Conservation (phyloP, 306 rosid species). For the Rosa rugosa region DNA sequence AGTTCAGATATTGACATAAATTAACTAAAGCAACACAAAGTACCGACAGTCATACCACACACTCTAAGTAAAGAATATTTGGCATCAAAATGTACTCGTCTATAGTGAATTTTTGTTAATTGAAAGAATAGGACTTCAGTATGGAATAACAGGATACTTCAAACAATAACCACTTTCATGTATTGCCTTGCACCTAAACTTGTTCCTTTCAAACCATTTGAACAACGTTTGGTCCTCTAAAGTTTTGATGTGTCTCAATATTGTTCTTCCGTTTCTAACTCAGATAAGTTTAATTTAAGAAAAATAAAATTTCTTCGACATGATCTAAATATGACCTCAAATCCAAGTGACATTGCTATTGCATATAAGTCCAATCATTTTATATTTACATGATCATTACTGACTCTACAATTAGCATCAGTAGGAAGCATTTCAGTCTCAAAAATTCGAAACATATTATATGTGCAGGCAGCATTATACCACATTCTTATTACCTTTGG, state of each 20-base stretch:
- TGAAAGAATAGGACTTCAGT: neutral
- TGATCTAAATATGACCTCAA: neutral
- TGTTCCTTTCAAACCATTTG: neutral
- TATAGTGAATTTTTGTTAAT: neutral
- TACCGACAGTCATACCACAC: neutral
- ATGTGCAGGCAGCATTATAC: neutral
- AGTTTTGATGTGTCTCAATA: neutral
- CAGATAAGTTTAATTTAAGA: neutral
- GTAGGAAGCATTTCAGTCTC: neutral
- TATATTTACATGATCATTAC: neutral
- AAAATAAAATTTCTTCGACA: neutral
- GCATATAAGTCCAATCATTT: neutral
- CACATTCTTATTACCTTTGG: neutral
- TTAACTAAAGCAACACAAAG: neutral
- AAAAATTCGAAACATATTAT: neutral
- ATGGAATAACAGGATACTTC: neutral
- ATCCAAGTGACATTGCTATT: neutral
- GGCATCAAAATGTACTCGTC: neutral
- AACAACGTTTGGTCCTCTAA: neutral
- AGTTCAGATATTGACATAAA: neutral
- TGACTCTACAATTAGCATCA: neutral
- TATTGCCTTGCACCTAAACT: neutral
- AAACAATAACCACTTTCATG: neutral
- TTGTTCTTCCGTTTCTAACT: neutral
- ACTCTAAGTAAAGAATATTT: neutral